Evolutionary conservation across 1,139 yeast species (phyloP).

Genomic region (Scheffersomyces lignicola): DNA sequence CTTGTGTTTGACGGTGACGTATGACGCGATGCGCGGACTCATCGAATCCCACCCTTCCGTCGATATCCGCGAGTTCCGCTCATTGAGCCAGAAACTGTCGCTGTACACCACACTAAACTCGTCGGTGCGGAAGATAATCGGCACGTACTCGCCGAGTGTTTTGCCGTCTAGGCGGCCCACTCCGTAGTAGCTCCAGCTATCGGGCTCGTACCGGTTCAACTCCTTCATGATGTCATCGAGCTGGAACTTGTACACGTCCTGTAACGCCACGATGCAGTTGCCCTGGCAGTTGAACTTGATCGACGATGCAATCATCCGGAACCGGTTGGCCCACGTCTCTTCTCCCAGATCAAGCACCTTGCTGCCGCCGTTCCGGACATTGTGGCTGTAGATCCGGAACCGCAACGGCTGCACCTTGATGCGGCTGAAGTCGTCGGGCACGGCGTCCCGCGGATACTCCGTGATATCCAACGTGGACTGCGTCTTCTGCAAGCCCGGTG

Average conservation of each 20-base stretch:
- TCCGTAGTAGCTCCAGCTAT: slow-evolving; percentile 34
- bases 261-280: slow-evolving; percentile 34
- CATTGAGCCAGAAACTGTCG: slow-evolving; percentile 39
- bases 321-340: slow-evolving; percentile 29
- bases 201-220: slow-evolving; percentile 24
- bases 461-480: slow-evolving; percentile 8
- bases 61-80: slow-evolving; percentile 24
- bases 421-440: slow-evolving; percentile 16
- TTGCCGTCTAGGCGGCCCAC: slow-evolving; percentile 37
- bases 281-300: slow-evolving; percentile 24
- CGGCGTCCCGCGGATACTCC: slow-evolving; percentile 1
- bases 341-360: slow-evolving; percentile 29
- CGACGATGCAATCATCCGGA: slow-evolving; percentile 25
- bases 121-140: slow-evolving; percentile 25
- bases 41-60: slow-evolving; percentile 58
- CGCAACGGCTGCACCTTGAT: slow-evolving; percentile 16
- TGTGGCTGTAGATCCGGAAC: slow-evolving; percentile 40
- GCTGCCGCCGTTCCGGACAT: slow-evolving; percentile 37
- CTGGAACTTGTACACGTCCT: slow-evolving; percentile 38
- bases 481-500: not conserved
- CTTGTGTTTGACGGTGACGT: slow-evolving; percentile 38
- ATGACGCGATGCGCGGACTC: slow-evolving; percentile 46
- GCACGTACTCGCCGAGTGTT: slow-evolving; percentile 35
- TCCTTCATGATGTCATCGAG: slow-evolving; percentile 30
- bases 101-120: slow-evolving; percentile 35